A percentile compares a stretch with the other conserved stretches of the same genome.
Conservation (phyloP, 164 flowering plant species). For the Piper betle region DNA sequence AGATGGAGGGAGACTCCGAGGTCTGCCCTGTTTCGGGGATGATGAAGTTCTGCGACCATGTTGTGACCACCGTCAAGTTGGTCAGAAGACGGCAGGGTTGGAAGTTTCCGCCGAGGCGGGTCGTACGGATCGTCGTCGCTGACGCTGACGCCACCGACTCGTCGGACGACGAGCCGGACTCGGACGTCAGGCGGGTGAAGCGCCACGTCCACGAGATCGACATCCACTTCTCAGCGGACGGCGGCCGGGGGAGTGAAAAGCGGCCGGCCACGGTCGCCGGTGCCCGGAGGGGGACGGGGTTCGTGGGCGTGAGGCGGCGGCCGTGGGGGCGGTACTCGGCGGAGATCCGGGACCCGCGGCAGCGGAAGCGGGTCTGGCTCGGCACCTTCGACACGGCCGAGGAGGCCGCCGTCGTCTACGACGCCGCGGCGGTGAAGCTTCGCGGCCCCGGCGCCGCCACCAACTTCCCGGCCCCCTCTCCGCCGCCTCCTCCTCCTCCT, state of each 20-base stretch:
- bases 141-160: constrained; percentile 55
- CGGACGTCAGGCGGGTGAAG: constrained; percentile 26
- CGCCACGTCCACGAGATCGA: constrained; percentile 29
- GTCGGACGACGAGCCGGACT: constrained; percentile 35
- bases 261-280: neutral
- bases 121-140: constrained; percentile 28
- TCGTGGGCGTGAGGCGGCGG: constrained; percentile 46
- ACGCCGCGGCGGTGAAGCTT: constrained; percentile 42
- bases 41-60: constrained; percentile 29
- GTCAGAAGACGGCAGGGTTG: neutral
- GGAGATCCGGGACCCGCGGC: constrained; percentile 57
- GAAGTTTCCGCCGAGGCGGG: constrained; percentile 5
- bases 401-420: constrained; percentile 59
- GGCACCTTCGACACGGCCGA: constrained; percentile 67
- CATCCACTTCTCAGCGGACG: constrained; percentile 6
- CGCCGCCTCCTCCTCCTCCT: neutral
- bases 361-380: constrained; percentile 49
- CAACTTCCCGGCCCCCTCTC: constrained; percentile 13
- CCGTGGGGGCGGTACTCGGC: constrained; percentile 81
- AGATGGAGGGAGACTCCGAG: neutral
- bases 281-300: constrained; percentile 6
- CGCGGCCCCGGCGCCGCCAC: constrained; percentile 52
- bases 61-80: constrained; percentile 19
- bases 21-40: neutral
- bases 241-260: neutral